Base-by-base conservation (phyloP, 768 basidiomycete genomes). In the Lyophyllum semitale region DNA sequence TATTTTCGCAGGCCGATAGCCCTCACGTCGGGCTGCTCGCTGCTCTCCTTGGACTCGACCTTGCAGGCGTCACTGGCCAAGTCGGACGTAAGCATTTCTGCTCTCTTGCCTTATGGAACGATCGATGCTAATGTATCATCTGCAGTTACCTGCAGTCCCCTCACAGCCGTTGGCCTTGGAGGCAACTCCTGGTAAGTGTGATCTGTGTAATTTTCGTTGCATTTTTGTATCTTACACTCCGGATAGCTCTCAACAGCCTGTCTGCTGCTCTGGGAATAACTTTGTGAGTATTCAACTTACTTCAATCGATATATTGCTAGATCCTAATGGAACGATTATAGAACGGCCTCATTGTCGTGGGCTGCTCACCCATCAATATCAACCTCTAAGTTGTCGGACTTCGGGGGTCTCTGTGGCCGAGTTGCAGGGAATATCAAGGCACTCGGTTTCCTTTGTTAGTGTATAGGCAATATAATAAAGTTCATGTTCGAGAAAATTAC, bases 261-360 rank as follows among this genome's bases (percentile, higher is more conserved):
- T 47, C 29, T 66, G 63, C 55, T 66, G 65, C 55, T 48, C 53
- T 7, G 17, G 37, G n/a, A 62, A 59, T 40, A 41, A 37, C 23
- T 66, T 54, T 23, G 65, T 61, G 54, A 59, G 64, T 56, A 12
- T 13, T 29, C 2, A 17, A 8, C 3, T 18, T 12, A 3, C 37
- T 17, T 25, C 29, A 41, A 11, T 38, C n/a, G 23, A 23, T 35
- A 20, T n/a, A 8, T 18, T 38, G 11, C 25, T 4, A 38, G 11
- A 18, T n/a, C 37, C 18, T 9, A 38, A n/a, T 38, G n/a, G 4
- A 15, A 38, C 9, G 37, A 3, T 38, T 38, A 23, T 29, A 59
- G 58, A 55, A 47, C 20, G 58, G 58, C 32, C 15, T 59, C 23
- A 17, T 44, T 18, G 53, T 17, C 38, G 20, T 59, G 4, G 58